phyloP scores from a whole-genome alignment of 768 basidiomycete species.

The Cystobasidium onofrii region DNA sequence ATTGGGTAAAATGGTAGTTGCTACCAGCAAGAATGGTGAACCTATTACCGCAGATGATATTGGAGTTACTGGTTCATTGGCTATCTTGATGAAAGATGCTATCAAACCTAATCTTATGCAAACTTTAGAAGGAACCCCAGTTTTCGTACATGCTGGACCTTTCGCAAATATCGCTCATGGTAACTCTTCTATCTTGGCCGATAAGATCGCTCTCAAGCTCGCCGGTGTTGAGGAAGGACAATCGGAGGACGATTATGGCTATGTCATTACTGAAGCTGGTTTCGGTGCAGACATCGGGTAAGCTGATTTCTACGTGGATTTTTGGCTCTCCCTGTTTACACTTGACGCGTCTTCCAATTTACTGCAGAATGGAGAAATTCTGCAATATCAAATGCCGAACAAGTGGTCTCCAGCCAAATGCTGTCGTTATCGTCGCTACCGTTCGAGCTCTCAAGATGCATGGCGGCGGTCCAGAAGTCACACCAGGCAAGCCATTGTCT shows the following conservation, averaged over 20 bases:
- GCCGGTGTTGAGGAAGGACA: slow-evolving; percentile 92
- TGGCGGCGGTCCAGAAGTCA: slow-evolving; percentile 92
- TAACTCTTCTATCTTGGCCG: slow-evolving; percentile 97
- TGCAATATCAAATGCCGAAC: slow-evolving; percentile 98
- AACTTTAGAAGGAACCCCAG: slow-evolving; percentile 93
- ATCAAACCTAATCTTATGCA: slow-evolving; percentile 99
- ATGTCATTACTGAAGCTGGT: slow-evolving; percentile 95
- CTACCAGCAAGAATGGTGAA: slow-evolving; percentile 79
- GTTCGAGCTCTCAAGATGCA: slow-evolving; percentile 99
- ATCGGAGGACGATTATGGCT: slow-evolving; percentile 67
- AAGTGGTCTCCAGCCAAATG: slow-evolving; percentile 86
- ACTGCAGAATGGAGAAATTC: slow-evolving; percentile 81
- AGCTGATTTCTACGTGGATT: slow-evolving; percentile 24
- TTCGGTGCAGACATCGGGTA: slow-evolving; percentile 94
- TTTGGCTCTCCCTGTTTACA: neutral
- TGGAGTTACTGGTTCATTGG: slow-evolving; percentile 86
- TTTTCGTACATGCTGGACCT: slow-evolving; percentile 96
- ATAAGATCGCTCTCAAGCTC: slow-evolving; percentile 89
- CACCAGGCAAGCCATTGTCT: slow-evolving; percentile 85
- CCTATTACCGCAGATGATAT: slow-evolving; percentile 94
- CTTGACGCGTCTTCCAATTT: neutral
- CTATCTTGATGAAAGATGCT: slow-evolving; percentile 95
- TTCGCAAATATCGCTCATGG: slow-evolving; percentile 98
- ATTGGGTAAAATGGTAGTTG: slow-evolving; percentile 94
- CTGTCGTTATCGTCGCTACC: slow-evolving; percentile 90